A percentile compares a stretch with the other conserved stretches of the same genome.
phyloP scores from a whole-genome alignment of 1,139 yeast genomes.

The Candida tropicalis region DNA sequence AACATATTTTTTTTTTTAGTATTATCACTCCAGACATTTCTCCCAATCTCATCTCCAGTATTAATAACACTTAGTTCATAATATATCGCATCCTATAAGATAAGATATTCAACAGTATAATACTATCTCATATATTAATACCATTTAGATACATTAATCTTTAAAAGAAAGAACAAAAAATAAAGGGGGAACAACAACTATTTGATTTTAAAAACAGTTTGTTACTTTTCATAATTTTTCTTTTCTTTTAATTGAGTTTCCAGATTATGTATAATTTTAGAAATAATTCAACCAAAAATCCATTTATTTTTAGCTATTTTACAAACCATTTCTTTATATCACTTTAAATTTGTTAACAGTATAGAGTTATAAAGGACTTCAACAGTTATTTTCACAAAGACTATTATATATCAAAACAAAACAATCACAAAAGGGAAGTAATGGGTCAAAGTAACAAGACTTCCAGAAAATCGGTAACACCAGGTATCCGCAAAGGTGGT shows the following conservation, averaged over 20 bases:
- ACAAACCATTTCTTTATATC: constrained; percentile 14
- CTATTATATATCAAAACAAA: background rate
- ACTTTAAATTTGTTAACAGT: background rate
- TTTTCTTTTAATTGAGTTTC: background rate
- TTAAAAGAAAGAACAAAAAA: no score
- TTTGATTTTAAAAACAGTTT: no score
- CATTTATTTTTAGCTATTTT: constrained; percentile 13
- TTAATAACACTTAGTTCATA: no score
- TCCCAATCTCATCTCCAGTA: no score
- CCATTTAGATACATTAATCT: no score
- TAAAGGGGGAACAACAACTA: no score
- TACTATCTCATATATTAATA: no score
- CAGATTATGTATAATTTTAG: constrained; percentile 13
- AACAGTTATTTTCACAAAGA: background rate
- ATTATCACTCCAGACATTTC: no score
- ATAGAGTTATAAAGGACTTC: constrained; percentile 1
- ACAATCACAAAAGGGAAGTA: background rate
- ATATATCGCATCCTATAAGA: no score
- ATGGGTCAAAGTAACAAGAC: constrained; percentile 7
- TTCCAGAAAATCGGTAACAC: constrained; percentile 20
- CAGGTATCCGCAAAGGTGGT: constrained; percentile 3
- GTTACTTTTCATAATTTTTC: background rate
- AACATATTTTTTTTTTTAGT: no score
- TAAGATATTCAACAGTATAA: no score
- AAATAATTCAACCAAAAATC: constrained; percentile 10